phyloP scores from a whole-genome alignment of 352 stramenopile genomes.

The Saprolegnia diclina region DNA sequence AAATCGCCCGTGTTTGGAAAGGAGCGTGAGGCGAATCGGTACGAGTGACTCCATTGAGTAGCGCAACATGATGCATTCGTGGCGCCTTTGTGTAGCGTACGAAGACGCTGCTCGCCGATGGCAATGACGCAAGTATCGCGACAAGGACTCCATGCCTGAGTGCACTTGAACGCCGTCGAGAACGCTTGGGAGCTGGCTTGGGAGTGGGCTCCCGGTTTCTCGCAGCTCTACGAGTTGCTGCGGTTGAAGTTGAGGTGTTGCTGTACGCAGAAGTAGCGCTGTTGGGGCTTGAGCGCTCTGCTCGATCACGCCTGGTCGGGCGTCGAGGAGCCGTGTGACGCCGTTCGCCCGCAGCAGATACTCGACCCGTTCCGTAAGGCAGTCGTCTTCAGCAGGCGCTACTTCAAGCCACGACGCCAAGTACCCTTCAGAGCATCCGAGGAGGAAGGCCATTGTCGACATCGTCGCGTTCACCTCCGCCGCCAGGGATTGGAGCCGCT shows the following conservation, averaged over 20 bases:
- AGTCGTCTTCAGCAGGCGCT: neutral
- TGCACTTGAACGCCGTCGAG: too few relatives aligned
- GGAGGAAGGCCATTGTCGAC: neutral
- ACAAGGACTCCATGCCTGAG: neutral
- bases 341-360: neutral
- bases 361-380: neutral
- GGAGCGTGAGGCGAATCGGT: too few relatives aligned
- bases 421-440: neutral
- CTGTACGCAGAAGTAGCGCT: too few relatives aligned
- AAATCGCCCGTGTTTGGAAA: too few relatives aligned
- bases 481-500: neutral
- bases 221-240: neutral
- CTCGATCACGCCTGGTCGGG: too few relatives aligned
- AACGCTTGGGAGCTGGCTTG: too few relatives aligned
- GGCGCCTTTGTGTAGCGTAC: too few relatives aligned
- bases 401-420: neutral
- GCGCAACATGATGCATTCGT: too few relatives aligned
- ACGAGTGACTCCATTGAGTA: too few relatives aligned
- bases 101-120: neutral
- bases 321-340: neutral
- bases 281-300: too few relatives aligned
- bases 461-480: neutral
- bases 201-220: neutral
- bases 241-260: too few relatives aligned
- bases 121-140: neutral